Evolutionary conservation across 2,329 filamentous ascomycete species (phyloP), one percentile per base, ranked within the genome.

Genomic region (Penicillium griseofulvum): DNA sequence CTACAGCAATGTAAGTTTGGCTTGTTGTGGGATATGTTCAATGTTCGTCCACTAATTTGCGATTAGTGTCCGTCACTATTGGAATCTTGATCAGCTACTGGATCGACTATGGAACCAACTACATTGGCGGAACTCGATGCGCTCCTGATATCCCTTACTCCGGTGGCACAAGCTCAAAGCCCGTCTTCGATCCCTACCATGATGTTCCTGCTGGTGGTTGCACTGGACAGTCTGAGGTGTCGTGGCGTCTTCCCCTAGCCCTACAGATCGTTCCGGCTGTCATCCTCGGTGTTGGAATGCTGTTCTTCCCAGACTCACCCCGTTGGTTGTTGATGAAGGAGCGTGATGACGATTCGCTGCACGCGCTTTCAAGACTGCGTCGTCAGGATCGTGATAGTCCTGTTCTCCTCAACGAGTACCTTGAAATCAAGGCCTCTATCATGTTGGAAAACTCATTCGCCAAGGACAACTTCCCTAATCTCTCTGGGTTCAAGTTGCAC

Each of bases 241-340:
- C 77, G 0, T 81, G 77, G 75, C 68, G 78, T 46, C 63, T 81
- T 1, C 78, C 79, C 0, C 74, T 81, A 49, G 65, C 76, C 3
- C 61, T 82, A 5, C 80, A 81, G 52, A 74, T 81, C 16, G 54
- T 71, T 10, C 74, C 75, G 0, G 74, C 75, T 1, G 44, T 76
- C 0, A 61, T 71, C 16, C 61, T 78, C 1, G 71, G 74, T 3
- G 55, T 71, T 3, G 74, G 74, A 9, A 76, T 77, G 62, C 29
- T 73, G 5, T 81, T 82, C 65, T 76, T 83, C 56, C 83, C 83
- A 0, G 83, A 80, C 52, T 83, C 82, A 0, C 83, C 83, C 0
- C 75, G 83, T 24, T 85, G 82, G 76, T 72, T 84, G 2, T 71
- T 76, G 9, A 77, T 76, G 60, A 74, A 76, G 49, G 77, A 76